A percentile compares a stretch with the other conserved stretches of the same genome.
Conservation (phyloP, 495 filamentous ascomycete genomes). For the Penicillium robsamsonii region DNA sequence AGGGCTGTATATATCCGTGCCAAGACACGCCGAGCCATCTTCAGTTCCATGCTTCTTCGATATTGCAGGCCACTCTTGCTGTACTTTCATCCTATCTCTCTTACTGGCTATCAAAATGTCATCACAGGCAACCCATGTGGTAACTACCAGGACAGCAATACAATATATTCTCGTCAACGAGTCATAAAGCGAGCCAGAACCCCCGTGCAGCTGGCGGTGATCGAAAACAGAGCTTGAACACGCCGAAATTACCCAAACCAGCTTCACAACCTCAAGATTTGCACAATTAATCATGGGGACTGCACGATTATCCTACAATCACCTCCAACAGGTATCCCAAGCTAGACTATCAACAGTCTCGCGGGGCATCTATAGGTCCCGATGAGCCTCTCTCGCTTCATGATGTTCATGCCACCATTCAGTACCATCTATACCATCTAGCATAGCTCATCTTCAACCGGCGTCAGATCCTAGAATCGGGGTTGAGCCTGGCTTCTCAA, state of each 20-base stretch:
- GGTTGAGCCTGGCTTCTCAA: neutral
- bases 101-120: neutral
- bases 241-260: neutral
- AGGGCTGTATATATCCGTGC: neutral
- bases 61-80: too few relatives aligned
- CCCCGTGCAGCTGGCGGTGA: neutral
- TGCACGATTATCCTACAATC: neutral
- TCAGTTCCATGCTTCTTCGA: neutral
- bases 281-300: neutral
- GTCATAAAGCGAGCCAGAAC: neutral
- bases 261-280: neutral
- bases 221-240: neutral
- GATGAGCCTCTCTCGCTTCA: neutral
- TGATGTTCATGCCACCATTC: neutral
- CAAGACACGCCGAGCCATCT: neutral
- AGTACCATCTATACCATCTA: neutral
- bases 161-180: neutral
- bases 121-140: neutral
- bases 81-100: neutral
- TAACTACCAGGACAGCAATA: neutral
- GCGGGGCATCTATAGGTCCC: neutral
- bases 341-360: neutral
- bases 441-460: neutral
- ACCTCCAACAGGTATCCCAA: neutral
- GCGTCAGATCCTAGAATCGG: neutral